Percentiles rank a stretch among this genome's conserved stretches.
Evolutionary conservation across 2,329 filamentous ascomycete genomes (phyloP).

Genomic region (Stemphylium lycopersici): DNA sequence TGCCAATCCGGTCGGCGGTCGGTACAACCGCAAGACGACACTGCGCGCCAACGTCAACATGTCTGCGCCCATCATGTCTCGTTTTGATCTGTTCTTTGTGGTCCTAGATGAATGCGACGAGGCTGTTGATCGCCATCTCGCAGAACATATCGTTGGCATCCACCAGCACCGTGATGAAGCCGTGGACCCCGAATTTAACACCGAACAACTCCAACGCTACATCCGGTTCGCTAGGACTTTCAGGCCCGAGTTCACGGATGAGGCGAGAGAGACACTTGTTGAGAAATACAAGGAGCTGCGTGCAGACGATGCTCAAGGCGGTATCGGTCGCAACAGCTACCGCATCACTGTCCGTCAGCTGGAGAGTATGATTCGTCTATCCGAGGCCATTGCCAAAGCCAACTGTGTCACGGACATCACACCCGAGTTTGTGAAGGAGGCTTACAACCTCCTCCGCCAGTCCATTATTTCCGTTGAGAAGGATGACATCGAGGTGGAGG

Average conservation of each 20-base stretch:
- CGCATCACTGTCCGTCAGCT: slow-evolving; percentile 96
- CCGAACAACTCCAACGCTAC: slow-evolving; percentile 94
- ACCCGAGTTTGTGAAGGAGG: slow-evolving; percentile 85
- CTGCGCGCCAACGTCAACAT: slow-evolving; percentile 97
- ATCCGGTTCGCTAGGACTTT: slow-evolving; percentile 96
- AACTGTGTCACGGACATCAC: slow-evolving; percentile 94
- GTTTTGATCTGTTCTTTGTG: slow-evolving; percentile 98
- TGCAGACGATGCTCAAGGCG: slow-evolving; percentile 90
- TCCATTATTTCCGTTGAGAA: slow-evolving; percentile 98
- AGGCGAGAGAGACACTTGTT: slow-evolving; percentile 84
- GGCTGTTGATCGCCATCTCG: slow-evolving; percentile 84
- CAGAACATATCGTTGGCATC: slow-evolving; percentile 91
- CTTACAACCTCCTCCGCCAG: slow-evolving; percentile 87
- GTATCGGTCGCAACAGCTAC: slow-evolving; percentile 93
- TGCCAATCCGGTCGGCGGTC: slow-evolving; percentile 91
- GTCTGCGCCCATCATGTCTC: slow-evolving; percentile 98
- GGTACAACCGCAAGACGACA: slow-evolving; percentile 97
- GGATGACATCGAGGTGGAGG: slow-evolving; percentile 93
- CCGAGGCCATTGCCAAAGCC: slow-evolving; percentile 96
- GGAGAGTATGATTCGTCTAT: slow-evolving; percentile 92
- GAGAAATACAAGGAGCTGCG: slow-evolving; percentile 95
- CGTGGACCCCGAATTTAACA: slow-evolving; percentile 90
- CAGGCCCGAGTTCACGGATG: slow-evolving; percentile 87
- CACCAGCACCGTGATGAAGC: slow-evolving; percentile 93
- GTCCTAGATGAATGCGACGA: slow-evolving; percentile 97